Conservation (phyloP, 148 eudicot species). For the Nepenthes gracilis region DNA sequence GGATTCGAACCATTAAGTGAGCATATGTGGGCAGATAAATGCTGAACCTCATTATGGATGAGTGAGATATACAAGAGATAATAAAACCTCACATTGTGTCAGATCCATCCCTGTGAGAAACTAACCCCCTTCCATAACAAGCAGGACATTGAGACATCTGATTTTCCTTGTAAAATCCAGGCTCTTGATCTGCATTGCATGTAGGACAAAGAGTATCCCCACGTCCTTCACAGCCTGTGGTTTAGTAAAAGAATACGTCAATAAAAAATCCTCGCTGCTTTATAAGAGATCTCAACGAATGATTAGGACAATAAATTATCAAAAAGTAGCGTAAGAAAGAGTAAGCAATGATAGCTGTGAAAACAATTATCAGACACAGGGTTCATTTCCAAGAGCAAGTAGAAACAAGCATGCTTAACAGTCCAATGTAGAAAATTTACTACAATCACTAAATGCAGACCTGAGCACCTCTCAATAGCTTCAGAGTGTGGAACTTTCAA, state of each 20-base stretch:
- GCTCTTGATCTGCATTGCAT: constrained; percentile 81
- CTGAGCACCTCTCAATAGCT: constrained; percentile 71
- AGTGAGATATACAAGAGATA: neutral
- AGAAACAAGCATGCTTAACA: neutral
- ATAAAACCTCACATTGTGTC: constrained; percentile 63
- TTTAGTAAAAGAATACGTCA: constrained; percentile 7
- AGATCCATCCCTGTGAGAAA: constrained; percentile 93
- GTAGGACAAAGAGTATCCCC: constrained; percentile 60
- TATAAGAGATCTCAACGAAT: neutral
- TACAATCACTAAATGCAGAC: constrained; percentile 20
- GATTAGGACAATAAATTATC: neutral
- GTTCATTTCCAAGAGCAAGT: neutral
- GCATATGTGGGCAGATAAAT: neutral
- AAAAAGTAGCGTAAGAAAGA: neutral
- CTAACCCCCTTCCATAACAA: constrained; percentile 89
- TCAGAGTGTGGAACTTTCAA: constrained; percentile 78
- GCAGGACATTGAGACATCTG: constrained; percentile 60
- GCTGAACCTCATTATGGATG: neutral
- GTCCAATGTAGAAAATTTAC: neutral
- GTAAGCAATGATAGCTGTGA: too few relatives aligned
- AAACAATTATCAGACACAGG: neutral
- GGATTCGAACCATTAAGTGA: neutral
- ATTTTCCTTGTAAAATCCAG: constrained; percentile 70
- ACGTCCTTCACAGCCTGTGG: constrained; percentile 68
- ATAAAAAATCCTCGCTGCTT: neutral